phyloP scores from a whole-genome alignment of 768 basidiomycete species.

The Russula compacta region DNA sequence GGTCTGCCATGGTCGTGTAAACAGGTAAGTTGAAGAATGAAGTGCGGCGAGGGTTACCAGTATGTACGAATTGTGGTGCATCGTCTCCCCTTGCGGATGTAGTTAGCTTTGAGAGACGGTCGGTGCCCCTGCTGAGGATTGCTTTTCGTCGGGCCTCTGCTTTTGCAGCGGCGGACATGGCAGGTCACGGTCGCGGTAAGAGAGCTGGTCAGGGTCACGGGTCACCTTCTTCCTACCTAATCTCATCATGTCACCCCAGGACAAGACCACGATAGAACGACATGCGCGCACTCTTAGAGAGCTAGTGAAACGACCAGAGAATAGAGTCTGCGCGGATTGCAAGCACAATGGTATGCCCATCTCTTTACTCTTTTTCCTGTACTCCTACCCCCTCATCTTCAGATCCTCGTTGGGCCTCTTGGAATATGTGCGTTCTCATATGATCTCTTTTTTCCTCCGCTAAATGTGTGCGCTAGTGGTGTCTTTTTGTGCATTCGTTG shows the following conservation, averaged over 20 bases:
- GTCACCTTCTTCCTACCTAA: not conserved
- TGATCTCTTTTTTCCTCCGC: not conserved
- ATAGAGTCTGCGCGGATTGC: constrained; percentile 94
- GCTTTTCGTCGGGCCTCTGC: constrained; percentile 74
- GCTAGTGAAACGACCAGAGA: constrained; percentile 81
- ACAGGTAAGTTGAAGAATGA: not conserved
- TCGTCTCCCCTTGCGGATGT: constrained; percentile 68
- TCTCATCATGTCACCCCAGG: constrained; percentile 43
- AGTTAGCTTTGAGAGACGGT: constrained; percentile 73
- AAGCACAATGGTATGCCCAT: constrained; percentile 79
- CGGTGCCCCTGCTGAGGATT: constrained; percentile 59
- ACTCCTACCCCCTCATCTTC: not conserved
- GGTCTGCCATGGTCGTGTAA: constrained; percentile 25
- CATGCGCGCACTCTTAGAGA: constrained; percentile 74
- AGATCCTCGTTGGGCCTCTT: constrained; percentile 98
- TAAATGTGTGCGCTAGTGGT: constrained; percentile 42
- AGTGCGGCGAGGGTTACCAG: constrained; percentile 33
- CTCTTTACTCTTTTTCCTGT: not conserved
- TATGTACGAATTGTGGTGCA: constrained; percentile 43
- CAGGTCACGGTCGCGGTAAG: not conserved
- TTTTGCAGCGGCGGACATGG: constrained; percentile 45
- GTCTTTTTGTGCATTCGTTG: constrained; percentile 95
- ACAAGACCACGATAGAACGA: constrained; percentile 78
- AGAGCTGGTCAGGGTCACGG: not conserved
- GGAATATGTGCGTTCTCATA: constrained; percentile 68